Percentiles rank a stretch among this genome's conserved stretches.
Conservation (phyloP, 2,329 filamentous ascomycete genomes). For the Fusarium illudens region DNA sequence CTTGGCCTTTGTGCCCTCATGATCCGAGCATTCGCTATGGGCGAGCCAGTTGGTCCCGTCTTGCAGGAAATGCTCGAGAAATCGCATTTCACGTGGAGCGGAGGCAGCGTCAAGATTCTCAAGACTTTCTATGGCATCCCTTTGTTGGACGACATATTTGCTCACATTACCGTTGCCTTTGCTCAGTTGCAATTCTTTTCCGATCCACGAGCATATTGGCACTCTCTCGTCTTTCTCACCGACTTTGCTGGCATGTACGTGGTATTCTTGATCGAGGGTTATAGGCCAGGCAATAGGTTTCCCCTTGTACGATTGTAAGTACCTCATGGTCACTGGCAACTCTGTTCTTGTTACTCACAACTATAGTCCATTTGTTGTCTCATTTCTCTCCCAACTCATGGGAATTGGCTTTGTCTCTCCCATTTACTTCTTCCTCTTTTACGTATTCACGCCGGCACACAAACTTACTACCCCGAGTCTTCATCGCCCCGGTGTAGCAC, state of each 20-base stretch:
- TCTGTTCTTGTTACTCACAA: neutral
- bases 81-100: conserved; percentile 1
- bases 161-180: conserved; percentile 32
- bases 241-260: conserved; percentile 42
- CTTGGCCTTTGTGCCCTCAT: conserved; percentile 32
- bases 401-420: conserved; percentile 35
- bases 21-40: conserved; percentile 32
- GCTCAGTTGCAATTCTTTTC: conserved; percentile 38
- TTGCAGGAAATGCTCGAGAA: conserved; percentile 15
- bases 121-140: conserved; percentile 35
- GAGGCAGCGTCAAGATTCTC: conserved; percentile 17
- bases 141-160: conserved; percentile 33
- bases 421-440: conserved; percentile 38
- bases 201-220: conserved; percentile 38
- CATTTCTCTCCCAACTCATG: conserved; percentile 36
- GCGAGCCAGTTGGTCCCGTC: conserved; percentile 19
- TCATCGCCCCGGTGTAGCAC: conserved; percentile 5
- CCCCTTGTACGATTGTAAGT: conserved; percentile 39
- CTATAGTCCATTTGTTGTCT: conserved; percentile 23
- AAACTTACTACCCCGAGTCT: conserved; percentile 22
- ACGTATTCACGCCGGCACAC: conserved; percentile 25
- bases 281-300: conserved; percentile 22
- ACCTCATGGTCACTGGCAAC: too few relatives aligned
- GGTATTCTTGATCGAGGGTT: conserved; percentile 39
- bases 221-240: conserved; percentile 41